Base-by-base conservation (phyloP, 139 green algal species). In the Chlamydomonas incerta region DNA sequence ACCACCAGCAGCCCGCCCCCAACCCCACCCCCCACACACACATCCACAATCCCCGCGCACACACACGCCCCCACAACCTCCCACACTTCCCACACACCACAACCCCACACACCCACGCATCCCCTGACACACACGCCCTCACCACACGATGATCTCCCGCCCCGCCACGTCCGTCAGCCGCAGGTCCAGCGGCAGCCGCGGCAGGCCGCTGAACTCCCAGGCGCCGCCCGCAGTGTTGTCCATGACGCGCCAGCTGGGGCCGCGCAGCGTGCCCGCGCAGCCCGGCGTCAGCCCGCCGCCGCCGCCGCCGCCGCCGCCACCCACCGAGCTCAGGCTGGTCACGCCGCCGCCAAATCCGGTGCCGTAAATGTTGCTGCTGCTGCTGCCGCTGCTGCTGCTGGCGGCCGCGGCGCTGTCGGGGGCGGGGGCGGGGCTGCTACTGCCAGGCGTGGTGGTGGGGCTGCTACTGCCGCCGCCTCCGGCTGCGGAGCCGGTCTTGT, bases 131-230 rank as follows among this genome's bases (percentile, higher is more conserved):
- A 18, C 41, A 60, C 68, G 14, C 18, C 58, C 76, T 21, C 76
- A 83, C 76, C 79, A 85, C 21, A 75, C 65, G 65, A 85, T 75
- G 33, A 85, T 68, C 47, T 69, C 66, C 47, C 11, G 47, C 0
- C 79, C 79, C 1, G 26, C 47, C 13, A 68, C 28, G 69, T 82
- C 74, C 4, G 85, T 88, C 2, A 87, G 57, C 3, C 69, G 66
- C 34, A 91, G 58, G 67, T 91, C 88, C 23, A 90, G 50, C 13
- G 88, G 88, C 37, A 88, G 57, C 1, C 31, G 3, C 6, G 88
- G 88, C 72, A 90, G 80, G 9, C 52, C 47, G 24, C 66, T 83
- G 58, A 52, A 69, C 80, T 91, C 85, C 88, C 88, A 91, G 5
- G 66, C 34, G 15, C 84, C 88, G 8, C 88, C 88, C 17, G 55